These are phyloP conservation scores for Diutina mesorugosa DNA, from an alignment of 1,139 yeast genomes.

Conservation along the genomic window DNA sequence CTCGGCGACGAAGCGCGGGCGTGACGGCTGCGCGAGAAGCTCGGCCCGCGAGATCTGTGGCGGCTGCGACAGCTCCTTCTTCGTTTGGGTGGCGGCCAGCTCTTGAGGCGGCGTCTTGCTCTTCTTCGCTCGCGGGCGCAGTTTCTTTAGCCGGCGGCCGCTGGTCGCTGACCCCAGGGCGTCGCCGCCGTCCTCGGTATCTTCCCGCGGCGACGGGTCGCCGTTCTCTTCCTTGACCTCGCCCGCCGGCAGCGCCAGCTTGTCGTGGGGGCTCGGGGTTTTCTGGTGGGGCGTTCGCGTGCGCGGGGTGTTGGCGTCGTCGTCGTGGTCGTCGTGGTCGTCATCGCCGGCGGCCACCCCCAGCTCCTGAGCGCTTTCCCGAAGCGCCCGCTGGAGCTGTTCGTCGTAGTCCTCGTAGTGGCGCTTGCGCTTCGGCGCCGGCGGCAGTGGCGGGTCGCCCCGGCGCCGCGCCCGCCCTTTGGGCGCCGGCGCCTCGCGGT, in stretches of 20 bases:
- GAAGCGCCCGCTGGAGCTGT: slow-evolving; percentile 54
- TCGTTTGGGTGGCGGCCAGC: background rate
- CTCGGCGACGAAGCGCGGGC: slow-evolving; percentile 71
- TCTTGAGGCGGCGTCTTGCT: background rate
- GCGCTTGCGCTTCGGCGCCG: slow-evolving; percentile 10
- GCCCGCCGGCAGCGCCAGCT: background rate
- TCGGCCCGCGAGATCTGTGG: slow-evolving; percentile 20
- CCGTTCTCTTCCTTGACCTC: background rate
- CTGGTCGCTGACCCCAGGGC: background rate
- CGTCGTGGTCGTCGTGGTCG: background rate
- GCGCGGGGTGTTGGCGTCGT: background rate
- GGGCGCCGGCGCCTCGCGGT: slow-evolving; percentile 10
- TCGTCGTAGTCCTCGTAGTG: slow-evolving; percentile 51
- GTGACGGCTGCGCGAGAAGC: slow-evolving; percentile 51
- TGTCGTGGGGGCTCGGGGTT: background rate
- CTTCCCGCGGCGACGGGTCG: slow-evolving; percentile 10
- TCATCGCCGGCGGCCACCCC: background rate
- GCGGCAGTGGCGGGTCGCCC: slow-evolving; percentile 10
- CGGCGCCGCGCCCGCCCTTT: background rate
- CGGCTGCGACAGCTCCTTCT: slow-evolving; percentile 5
- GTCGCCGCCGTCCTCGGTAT: slow-evolving; percentile 6
- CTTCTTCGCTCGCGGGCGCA: background rate
- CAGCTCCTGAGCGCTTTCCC: slow-evolving; percentile 47
- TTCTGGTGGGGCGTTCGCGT: background rate
- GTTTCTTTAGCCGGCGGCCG: background rate